A percentile compares a stretch with the other conserved stretches of the same genome.
phyloP scores from a whole-genome alignment of 257 asterid genomes.

The Solanum chilense region DNA sequence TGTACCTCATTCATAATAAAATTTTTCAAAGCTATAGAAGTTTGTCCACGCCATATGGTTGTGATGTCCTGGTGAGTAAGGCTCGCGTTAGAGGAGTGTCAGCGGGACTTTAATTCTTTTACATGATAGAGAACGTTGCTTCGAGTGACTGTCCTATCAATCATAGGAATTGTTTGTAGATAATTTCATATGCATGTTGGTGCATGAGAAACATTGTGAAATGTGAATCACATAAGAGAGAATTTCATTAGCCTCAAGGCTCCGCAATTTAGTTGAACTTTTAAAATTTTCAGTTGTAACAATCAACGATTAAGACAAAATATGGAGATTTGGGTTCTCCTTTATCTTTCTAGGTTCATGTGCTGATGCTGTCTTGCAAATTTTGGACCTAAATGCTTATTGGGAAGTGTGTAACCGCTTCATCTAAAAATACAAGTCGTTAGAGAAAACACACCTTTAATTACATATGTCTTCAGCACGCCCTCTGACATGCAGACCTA shows the following conservation, averaged over 20 bases:
- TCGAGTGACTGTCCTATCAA: background rate
- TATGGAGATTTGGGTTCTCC: background rate
- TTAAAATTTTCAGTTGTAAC: background rate
- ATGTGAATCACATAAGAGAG: background rate
- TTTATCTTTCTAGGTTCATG: background rate
- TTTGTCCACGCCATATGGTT: background rate
- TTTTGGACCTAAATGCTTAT: background rate
- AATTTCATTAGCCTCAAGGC: background rate
- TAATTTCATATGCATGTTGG: background rate
- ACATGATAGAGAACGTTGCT: background rate
- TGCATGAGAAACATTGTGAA: background rate
- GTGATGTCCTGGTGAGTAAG: background rate
- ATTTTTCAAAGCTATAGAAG: constrained; percentile 13
- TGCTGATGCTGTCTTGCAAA: background rate
- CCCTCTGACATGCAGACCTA: too few relatives aligned
- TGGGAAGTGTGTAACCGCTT: background rate
- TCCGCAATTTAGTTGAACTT: background rate
- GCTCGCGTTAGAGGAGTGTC: background rate
- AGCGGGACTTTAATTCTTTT: background rate
- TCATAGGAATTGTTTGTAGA: background rate
- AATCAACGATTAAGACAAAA: background rate
- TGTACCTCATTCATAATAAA: too few relatives aligned
- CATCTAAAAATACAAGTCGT: background rate
- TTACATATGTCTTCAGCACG: too few relatives aligned
- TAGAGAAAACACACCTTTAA: background rate